These are phyloP conservation scores for Wickerhamomyces queroliae DNA, from an alignment of 805 yeast genomes.

Conservation along the genomic window DNA sequence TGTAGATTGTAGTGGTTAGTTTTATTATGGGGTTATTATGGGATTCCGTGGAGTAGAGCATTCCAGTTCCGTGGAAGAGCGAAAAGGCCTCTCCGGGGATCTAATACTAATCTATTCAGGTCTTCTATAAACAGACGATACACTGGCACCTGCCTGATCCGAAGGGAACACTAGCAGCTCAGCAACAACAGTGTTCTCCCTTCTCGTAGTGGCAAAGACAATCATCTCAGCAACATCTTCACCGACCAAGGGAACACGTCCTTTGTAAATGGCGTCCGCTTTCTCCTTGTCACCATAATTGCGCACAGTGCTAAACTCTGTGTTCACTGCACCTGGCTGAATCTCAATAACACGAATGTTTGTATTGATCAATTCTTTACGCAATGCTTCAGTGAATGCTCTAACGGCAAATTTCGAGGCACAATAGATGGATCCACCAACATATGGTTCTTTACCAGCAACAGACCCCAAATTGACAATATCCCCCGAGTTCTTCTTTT, in stretches of 20 bases:
- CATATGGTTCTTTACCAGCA: slow-evolving; percentile 76
- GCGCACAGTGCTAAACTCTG: slow-evolving; percentile 58
- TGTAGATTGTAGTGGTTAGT: no score
- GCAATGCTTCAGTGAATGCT: slow-evolving; percentile 62
- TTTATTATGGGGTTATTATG: no score
- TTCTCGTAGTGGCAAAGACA: slow-evolving; percentile 52
- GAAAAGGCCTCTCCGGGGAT: no score
- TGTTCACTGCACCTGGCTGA: slow-evolving; percentile 68
- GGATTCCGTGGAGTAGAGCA: no score
- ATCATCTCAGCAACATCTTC: slow-evolving; percentile 58
- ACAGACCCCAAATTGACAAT: slow-evolving; percentile 72
- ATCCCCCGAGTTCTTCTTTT: slow-evolving; percentile 64
- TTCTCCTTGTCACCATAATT: slow-evolving; percentile 48
- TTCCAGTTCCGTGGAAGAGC: no score
- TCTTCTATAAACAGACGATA: slow-evolving; percentile 52
- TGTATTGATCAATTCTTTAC: slow-evolving; percentile 72
- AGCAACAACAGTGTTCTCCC: slow-evolving; percentile 53
- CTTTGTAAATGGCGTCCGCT: slow-evolving; percentile 52
- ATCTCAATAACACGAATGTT: slow-evolving; percentile 60
- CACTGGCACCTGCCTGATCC: slow-evolving; percentile 82
- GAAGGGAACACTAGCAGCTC: slow-evolving; percentile 80
- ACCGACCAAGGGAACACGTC: slow-evolving; percentile 50
- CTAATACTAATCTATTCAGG: slow-evolving; percentile 34
- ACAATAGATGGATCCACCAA: slow-evolving; percentile 75
- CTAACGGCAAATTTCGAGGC: slow-evolving; percentile 70